Percentiles rank a stretch among this genome's conserved stretches.
Conservation (phyloP, 176 grass and related monocot genomes). For the Aegilops umbellulata region DNA sequence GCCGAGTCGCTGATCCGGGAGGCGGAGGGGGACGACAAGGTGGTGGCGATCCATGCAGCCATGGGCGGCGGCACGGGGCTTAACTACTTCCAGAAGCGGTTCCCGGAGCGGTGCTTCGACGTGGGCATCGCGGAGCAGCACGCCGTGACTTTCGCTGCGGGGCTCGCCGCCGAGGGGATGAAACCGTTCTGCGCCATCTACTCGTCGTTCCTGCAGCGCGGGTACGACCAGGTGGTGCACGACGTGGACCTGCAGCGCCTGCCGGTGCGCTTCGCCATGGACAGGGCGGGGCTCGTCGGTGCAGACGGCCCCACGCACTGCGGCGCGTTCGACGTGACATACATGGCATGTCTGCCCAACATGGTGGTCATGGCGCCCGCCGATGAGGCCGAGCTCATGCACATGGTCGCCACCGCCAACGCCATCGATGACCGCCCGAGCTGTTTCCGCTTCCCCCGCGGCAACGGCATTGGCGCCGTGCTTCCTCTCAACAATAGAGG, state of each 20-base stretch:
- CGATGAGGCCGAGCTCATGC: conserved; percentile 89
- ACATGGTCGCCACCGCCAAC: conserved; percentile 86
- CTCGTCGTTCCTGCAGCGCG: conserved; percentile 92
- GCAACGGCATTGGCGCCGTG: conserved; percentile 64
- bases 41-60: conserved; percentile 90
- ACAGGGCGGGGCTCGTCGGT: conserved; percentile 84
- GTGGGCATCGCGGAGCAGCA: conserved; percentile 99
- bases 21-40: conserved; percentile 61
- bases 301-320: conserved; percentile 93
- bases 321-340: conserved; percentile 87
- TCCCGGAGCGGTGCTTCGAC: conserved; percentile 95
- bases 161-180: conserved; percentile 80
- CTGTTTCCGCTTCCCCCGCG: conserved; percentile 88
- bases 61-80: conserved; percentile 96
- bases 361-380: conserved; percentile 97
- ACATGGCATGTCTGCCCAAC: conserved; percentile 94
- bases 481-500: conserved; percentile 68
- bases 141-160: conserved; percentile 83
- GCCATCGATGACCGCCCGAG: conserved; percentile 82
- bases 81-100: conserved; percentile 88
- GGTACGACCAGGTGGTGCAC: conserved; percentile 98
- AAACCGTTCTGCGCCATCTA: conserved; percentile 98
- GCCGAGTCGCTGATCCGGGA: conserved; percentile 75
- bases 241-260: conserved; percentile 90
- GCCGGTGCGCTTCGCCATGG: conserved; percentile 81